Conservation (phyloP, 1,139 yeast species). For the Yamadazyma atlantica region DNA sequence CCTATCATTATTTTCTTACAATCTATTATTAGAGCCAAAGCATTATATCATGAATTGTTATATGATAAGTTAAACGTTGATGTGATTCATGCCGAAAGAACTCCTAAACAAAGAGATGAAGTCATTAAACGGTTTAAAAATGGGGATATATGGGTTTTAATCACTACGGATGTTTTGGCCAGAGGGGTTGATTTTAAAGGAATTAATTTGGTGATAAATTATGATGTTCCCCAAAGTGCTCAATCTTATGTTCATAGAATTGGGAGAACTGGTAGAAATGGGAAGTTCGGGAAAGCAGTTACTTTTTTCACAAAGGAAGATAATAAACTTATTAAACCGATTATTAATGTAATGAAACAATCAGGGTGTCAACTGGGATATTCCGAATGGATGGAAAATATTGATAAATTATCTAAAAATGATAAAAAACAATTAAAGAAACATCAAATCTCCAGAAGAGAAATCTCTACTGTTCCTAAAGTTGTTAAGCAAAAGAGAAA, state of each 20-base stretch:
- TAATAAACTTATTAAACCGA: conserved; percentile 69
- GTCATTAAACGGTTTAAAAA: conserved; percentile 79
- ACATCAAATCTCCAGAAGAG: conserved; percentile 62
- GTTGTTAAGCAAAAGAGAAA: conserved; percentile 64
- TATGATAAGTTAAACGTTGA: conserved; percentile 93
- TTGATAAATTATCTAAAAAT: conserved; percentile 66
- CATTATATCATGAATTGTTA: conserved; percentile 84
- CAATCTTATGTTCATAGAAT: conserved; percentile 97
- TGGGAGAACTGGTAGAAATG: conserved; percentile 98
- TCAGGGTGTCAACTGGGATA: conserved; percentile 71
- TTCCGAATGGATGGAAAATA: conserved; percentile 78
- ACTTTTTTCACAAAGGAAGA: conserved; percentile 95
- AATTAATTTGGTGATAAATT: conserved; percentile 89
- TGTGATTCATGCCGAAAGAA: conserved; percentile 93
- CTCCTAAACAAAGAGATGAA: conserved; percentile 83
- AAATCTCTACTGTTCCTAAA: conserved; percentile 85
- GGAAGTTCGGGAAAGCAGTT: conserved; percentile 79
- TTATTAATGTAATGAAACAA: conserved; percentile 92
- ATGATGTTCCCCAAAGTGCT: conserved; percentile 92
- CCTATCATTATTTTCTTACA: conserved; percentile 93
- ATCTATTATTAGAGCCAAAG: conserved; percentile 91
- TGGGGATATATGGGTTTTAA: conserved; percentile 94
- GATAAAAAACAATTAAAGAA: conserved; percentile 66
- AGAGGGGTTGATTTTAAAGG: conserved; percentile 98
- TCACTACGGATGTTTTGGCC: conserved; percentile 93